Evolutionary conservation across 352 stramenopile genomes (phyloP).

Genomic region (Pythium brachiatum): DNA sequence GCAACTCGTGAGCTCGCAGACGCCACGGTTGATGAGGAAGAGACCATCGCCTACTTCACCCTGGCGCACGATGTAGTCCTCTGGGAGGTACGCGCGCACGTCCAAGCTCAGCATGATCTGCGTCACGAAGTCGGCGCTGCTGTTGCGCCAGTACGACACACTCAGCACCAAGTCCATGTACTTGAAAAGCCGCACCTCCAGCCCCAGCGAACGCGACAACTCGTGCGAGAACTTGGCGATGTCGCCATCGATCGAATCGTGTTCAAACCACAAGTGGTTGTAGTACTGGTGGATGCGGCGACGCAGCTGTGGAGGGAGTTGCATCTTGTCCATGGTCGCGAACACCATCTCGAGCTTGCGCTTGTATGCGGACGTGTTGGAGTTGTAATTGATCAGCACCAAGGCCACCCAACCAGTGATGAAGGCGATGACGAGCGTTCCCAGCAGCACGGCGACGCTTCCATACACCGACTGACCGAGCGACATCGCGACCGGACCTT

Average conservation of each 20-base stretch:
- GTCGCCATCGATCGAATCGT: slow-evolving; percentile 39
- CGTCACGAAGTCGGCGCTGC: slow-evolving; percentile 34
- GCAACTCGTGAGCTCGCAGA: slow-evolving; percentile 34
- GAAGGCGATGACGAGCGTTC: slow-evolving; percentile 22
- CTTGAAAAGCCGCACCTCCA: slow-evolving; percentile 40
- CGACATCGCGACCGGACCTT: neutral
- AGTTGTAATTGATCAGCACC: slow-evolving; percentile 21
- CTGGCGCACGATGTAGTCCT: slow-evolving; percentile 41
- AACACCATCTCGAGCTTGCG: slow-evolving; percentile 39
- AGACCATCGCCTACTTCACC: slow-evolving; percentile 36
- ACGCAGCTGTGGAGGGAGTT: slow-evolving; percentile 29
- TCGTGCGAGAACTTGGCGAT: slow-evolving; percentile 34
- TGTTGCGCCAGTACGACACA: slow-evolving; percentile 33
- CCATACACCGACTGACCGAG: slow-evolving; percentile 15
- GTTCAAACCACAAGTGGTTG: slow-evolving; percentile 40
- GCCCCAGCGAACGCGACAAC: slow-evolving; percentile 29
- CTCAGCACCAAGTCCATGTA: slow-evolving; percentile 33
- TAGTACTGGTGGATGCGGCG: slow-evolving; percentile 43
- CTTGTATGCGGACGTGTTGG: slow-evolving; percentile 29
- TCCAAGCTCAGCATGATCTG: slow-evolving; percentile 32
- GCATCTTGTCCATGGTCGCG: slow-evolving; percentile 36
- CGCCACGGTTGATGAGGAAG: slow-evolving; percentile 38
- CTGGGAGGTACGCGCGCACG: slow-evolving; percentile 35
- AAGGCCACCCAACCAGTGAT: slow-evolving; percentile 19
- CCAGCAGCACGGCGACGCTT: slow-evolving; percentile 17